Evolutionary conservation across 441 rosid species (phyloP), one percentile per base, ranked within the genome.

Genomic region (Oxalis stricta): DNA sequence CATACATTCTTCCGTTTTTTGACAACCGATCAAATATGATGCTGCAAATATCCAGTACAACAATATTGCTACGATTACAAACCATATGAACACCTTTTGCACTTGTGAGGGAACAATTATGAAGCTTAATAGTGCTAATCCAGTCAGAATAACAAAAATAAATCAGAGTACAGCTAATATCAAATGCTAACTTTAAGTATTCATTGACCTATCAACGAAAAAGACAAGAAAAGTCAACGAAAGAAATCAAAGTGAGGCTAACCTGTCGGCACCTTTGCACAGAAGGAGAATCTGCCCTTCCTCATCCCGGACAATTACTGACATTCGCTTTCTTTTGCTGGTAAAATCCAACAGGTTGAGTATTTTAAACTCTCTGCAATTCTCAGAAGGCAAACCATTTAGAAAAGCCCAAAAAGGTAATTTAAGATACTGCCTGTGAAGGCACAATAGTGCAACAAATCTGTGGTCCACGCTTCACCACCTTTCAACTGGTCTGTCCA

Each of bases 181-280:
- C n/a, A n/a, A n/a, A n/a, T n/a, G n/a, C n/a, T n/a, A n/a, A n/a
- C n/a, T n/a, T n/a, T n/a, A n/a, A n/a, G n/a, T n/a, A n/a, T 28
- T 14, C 21, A 10, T 15, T 10, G 43, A 44, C n/a, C 18, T 21
- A 33, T 26, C 37, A 16, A 34, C 22, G 29, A 32, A 47, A 3
- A 4, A 18, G 19, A 30, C 35, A 32, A 14, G 13, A 37, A 15
- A 41, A 17, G n/a, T n/a, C n/a, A n/a, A 34, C 29, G 23, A 38
- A 41, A 41, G 21, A 12, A 28, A 13, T 11, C 44, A 31, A 35
- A 36, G 12, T 24, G 43, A 47, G 40, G 46, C 69, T 49, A 63
- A 89, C 98, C 98, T 85, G 81, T 89, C 98, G 37, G 98, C 98
- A 55, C 98, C 98, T 77, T 89, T 89, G 78, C 98, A 85, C 47